Conservation (phyloP, 163 green algal species). For the Chlamydomonas reinhardtii region DNA sequence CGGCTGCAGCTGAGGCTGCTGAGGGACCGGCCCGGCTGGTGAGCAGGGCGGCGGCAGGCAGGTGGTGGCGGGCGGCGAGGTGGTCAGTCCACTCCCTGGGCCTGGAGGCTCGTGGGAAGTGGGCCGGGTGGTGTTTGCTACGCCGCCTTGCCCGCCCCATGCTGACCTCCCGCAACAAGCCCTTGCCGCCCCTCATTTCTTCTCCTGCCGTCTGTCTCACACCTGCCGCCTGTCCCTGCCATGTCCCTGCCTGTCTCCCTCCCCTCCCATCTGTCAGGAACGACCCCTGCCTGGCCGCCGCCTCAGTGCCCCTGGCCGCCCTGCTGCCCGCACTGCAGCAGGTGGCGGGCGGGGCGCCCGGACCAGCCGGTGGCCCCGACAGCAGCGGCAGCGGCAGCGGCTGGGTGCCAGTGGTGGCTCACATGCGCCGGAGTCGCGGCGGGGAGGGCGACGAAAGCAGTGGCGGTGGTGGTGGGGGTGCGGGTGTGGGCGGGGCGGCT, state of each 20-base stretch:
- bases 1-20: conserved; percentile 12
- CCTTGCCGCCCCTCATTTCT: no score
- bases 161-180: no score
- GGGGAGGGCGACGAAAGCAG: not conserved
- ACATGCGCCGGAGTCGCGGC: not conserved
- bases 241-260: not conserved
- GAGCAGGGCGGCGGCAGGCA: not conserved
- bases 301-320: not conserved
- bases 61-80: not conserved
- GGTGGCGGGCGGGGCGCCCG: not conserved
- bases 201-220: not conserved
- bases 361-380: not conserved
- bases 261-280: not conserved
- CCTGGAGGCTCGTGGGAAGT: no score
- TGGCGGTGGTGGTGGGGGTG: not conserved
- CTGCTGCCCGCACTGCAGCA: not conserved
- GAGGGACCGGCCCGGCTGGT: conserved; percentile 10
- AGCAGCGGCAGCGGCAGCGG: not conserved
- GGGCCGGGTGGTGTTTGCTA: no score
- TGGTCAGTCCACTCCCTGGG: no score
- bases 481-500: not conserved
- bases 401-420: conserved; percentile 1
- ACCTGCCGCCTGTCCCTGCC: not conserved
- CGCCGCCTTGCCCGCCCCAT: no score
- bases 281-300: not conserved